Base-by-base conservation (phyloP, 2,329 filamentous ascomycete genomes). In the Chaetomiaceae sp. region DNA sequence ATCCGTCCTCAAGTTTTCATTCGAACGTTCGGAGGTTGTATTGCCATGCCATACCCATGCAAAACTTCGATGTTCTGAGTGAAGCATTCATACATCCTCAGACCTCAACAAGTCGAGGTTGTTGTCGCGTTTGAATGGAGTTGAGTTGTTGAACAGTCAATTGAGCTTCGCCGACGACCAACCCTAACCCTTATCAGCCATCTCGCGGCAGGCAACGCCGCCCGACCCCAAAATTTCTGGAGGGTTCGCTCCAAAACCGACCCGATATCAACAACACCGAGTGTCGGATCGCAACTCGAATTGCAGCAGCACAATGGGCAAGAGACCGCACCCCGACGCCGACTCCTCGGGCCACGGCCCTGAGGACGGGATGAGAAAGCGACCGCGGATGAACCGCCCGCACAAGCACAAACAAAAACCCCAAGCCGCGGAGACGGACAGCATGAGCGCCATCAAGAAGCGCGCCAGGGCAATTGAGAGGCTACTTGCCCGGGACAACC, bases 401-500 rank as follows among this genome's bases (percentile, higher is more conserved):
- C 66, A 62, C 51, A 65, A 61, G 53, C 66, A 62, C 51, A 65
- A 61, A 25, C 51, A 53, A 50, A 77, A 72, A 61, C 71, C 67
- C 54, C 67, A 71, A 62, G 72, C 72, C 56, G 68, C 71, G 11
- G 77, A 72, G 57, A 71, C 75, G 29, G 74, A 74, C 45, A 75
- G 71, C 52, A 69, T 83, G 44, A 81, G 81, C 65, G 80, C 80
- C 64, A 76, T 88, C 47, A 91, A 88, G 72, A 88, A 88, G 69
- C 81, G 85, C 42, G 83, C 83, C 54, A 79, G 89, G 50, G 83
- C 84, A 48, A 81, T 91, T 51, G 80, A 83, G 63, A 78, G 89
- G 47, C 77, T 84, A 9, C 76, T 92, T 31, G 75, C 80, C 43
- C 76, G 79, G 56, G 76, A 79, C 12, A 55, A 63, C 17, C 71